These are phyloP conservation scores for Psilocybe cubensis DNA, from an alignment of 768 basidiomycete species.

Conservation along the genomic window DNA sequence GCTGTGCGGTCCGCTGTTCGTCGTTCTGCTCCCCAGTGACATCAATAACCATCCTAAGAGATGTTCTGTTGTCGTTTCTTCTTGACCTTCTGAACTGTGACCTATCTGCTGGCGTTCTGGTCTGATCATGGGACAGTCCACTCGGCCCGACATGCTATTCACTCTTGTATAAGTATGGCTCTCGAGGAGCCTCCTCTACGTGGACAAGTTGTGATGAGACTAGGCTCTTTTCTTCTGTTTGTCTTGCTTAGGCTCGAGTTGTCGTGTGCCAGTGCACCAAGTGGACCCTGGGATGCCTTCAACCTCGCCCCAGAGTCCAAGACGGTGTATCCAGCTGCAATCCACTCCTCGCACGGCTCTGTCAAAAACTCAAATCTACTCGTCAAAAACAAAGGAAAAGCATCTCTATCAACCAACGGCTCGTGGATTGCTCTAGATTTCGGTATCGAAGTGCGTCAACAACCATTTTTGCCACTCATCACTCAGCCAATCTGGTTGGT, in stretches of 20 bases:
- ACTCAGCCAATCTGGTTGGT: too few species aligned
- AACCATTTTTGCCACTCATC: too few species aligned
- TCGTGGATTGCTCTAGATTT: slow-evolving; percentile 59
- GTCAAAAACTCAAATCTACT: slow-evolving; percentile 37
- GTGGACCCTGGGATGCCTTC: slow-evolving; percentile 56
- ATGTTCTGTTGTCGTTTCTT: neutral
- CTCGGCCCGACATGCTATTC: neutral
- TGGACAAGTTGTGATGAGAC: neutral
- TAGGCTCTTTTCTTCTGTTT: neutral
- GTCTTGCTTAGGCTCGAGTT: neutral
- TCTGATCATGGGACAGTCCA: neutral
- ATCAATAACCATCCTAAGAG: neutral
- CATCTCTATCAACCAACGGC: slow-evolving; percentile 41
- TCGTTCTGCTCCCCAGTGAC: neutral
- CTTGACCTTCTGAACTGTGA: neutral
- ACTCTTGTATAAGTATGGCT: neutral
- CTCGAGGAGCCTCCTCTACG: neutral
- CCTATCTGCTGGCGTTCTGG: neutral
- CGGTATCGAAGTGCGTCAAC: slow-evolving; percentile 52
- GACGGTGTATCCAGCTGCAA: slow-evolving; percentile 45
- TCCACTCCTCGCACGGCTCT: slow-evolving; percentile 39
- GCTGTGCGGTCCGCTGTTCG: neutral
- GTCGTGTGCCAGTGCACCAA: slow-evolving; percentile 36
- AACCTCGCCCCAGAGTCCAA: slow-evolving; percentile 52
- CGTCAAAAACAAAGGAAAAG: slow-evolving; percentile 34